phyloP scores from a whole-genome alignment of 75 land plant species.

The Azolla pinnata region DNA sequence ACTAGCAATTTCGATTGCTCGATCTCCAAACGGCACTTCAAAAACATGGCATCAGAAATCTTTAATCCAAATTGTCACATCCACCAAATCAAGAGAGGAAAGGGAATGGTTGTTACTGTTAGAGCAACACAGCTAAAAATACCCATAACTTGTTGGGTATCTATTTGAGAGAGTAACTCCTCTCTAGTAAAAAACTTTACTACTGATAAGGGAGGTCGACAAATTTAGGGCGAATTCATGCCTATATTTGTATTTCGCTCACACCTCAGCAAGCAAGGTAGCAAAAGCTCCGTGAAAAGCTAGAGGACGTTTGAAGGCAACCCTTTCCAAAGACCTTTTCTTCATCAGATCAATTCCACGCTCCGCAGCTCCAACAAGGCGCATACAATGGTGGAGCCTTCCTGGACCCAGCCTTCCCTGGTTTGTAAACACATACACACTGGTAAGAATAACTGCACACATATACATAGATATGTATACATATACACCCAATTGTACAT shows the following conservation, averaged over 20 bases:
- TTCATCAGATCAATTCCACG: slow-evolving; percentile 89
- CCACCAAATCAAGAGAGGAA: no score
- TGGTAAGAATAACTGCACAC: no score
- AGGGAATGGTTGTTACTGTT: no score
- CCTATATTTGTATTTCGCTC: neutral
- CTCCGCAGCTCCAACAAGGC: slow-evolving; percentile 89
- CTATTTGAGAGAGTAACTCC: no score
- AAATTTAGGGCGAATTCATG: neutral
- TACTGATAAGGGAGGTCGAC: neutral
- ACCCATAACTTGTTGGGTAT: no score
- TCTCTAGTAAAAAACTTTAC: no score
- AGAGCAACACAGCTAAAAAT: no score
- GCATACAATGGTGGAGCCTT: slow-evolving; percentile 93
- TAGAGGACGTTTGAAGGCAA: slow-evolving; percentile 77
- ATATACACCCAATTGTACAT: no score
- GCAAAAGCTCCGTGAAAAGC: slow-evolving; percentile 84
- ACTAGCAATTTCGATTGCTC: slow-evolving; percentile 78
- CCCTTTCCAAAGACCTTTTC: slow-evolving; percentile 62
- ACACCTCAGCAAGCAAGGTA: slow-evolving; percentile 82
- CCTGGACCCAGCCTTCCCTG: slow-evolving; percentile 99
- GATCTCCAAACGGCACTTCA: slow-evolving; percentile 73
- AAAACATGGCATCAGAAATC: neutral
- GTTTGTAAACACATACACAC: no score
- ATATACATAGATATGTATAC: no score
- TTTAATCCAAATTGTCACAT: neutral